Conservation (phyloP, 2,329 filamentous ascomycete genomes). For the Alternaria hordeiaustralica region DNA sequence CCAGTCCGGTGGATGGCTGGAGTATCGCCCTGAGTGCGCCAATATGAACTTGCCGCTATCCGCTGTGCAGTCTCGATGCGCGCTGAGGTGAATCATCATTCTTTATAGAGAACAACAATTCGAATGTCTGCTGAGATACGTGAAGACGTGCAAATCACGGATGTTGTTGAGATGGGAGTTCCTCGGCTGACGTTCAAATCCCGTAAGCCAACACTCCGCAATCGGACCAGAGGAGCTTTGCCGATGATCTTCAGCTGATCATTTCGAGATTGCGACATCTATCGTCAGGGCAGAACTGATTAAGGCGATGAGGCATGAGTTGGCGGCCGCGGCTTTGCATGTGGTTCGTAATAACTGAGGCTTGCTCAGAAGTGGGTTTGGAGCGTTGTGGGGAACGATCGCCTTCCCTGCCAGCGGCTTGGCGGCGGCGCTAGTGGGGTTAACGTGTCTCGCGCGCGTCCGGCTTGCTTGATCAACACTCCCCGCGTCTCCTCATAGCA, state of each 20-base stretch:
- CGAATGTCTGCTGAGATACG: neutral
- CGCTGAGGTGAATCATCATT: neutral
- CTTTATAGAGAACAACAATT: neutral
- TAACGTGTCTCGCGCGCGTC: neutral
- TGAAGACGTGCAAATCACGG: neutral
- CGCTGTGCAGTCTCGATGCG: neutral
- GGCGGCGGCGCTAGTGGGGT: neutral
- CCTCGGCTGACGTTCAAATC: neutral
- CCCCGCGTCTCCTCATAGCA: conserved; percentile 4
- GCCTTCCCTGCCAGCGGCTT: conserved; percentile 1
- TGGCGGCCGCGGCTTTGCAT: neutral
- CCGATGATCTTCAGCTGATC: neutral
- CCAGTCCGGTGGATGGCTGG: neutral
- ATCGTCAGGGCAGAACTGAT: neutral
- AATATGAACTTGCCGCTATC: neutral
- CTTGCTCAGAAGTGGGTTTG: neutral
- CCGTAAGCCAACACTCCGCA: neutral
- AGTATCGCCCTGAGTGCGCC: neutral
- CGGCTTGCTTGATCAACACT: conserved; percentile 1
- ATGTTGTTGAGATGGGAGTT: neutral
- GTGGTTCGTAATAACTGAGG: neutral
- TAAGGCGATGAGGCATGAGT: neutral
- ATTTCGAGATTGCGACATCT: neutral
- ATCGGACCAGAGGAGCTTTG: neutral
- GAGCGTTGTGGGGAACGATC: neutral